Percentiles rank a stretch among this genome's conserved stretches.
These are phyloP conservation scores for Metschnikowia henanensis DNA, from an alignment of 805 yeast genomes.

Conservation along the genomic window DNA sequence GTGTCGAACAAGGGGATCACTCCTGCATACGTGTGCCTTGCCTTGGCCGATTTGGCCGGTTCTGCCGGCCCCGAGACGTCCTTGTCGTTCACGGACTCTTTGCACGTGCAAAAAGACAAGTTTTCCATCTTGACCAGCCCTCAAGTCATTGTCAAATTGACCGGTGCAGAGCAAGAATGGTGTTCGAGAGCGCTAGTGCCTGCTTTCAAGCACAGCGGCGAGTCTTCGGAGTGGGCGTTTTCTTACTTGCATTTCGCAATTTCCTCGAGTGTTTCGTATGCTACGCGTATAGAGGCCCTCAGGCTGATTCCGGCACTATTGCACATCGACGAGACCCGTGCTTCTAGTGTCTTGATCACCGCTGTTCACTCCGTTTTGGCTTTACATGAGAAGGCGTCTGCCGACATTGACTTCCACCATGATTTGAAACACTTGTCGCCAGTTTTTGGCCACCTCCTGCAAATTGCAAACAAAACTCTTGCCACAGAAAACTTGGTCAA, in stretches of 20 bases:
- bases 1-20: slow-evolving; percentile 51
- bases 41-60: slow-evolving; percentile 17
- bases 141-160: slow-evolving; percentile 52
- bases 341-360: slow-evolving; percentile 45
- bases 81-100: slow-evolving; percentile 30
- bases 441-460: slow-evolving; percentile 27
- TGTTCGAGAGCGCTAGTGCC: slow-evolving; percentile 46
- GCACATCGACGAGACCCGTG: slow-evolving; percentile 15
- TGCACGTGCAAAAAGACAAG: slow-evolving; percentile 38
- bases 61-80: slow-evolving; percentile 21
- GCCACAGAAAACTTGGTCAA: slow-evolving; percentile 21
- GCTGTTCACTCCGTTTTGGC: slow-evolving; percentile 37
- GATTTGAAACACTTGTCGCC: slow-evolving; percentile 24
- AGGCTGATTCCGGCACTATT: slow-evolving; percentile 32
- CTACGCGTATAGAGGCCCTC: slow-evolving; percentile 35
- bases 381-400: slow-evolving; percentile 13
- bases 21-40: slow-evolving; percentile 53
- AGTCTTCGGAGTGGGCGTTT: slow-evolving; percentile 35
- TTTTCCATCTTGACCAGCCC: slow-evolving; percentile 49
- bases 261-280: slow-evolving; percentile 39
- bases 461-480: slow-evolving; percentile 16
- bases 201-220: slow-evolving; percentile 21
- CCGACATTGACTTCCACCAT: slow-evolving; percentile 17
- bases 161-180: slow-evolving; percentile 52
- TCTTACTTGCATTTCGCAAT: slow-evolving; percentile 50